Percentiles rank a stretch among this genome's conserved stretches.
These are phyloP conservation scores for Penicillium crystallinum DNA, from an alignment of 495 filamentous ascomycete genomes.

Conservation along the genomic window DNA sequence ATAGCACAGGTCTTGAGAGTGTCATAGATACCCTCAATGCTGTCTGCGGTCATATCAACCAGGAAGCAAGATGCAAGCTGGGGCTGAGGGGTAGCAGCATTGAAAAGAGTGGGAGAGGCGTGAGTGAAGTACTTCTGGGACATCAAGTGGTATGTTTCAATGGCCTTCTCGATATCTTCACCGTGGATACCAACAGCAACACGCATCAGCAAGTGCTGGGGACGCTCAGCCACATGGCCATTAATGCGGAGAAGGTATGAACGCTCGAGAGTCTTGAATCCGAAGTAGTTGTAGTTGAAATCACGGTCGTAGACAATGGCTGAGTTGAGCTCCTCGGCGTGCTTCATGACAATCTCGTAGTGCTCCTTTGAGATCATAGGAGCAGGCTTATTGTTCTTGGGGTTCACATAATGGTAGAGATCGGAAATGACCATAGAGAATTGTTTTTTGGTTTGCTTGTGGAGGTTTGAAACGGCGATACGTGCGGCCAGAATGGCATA, in stretches of 20 bases:
- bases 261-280: slow-evolving; percentile 97
- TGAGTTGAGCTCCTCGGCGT: slow-evolving; percentile 94
- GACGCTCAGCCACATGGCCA: slow-evolving; percentile 90
- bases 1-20: slow-evolving; percentile 98
- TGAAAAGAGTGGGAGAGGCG: slow-evolving; percentile 96
- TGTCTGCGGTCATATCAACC: slow-evolving; percentile 97
- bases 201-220: slow-evolving; percentile 99
- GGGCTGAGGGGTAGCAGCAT: slow-evolving; percentile 87
- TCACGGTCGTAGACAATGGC: slow-evolving; percentile 98
- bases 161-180: slow-evolving; percentile 84
- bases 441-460: slow-evolving; percentile 99
- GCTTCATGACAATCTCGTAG: slow-evolving; percentile 88
- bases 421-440: slow-evolving; percentile 91
- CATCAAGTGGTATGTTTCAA: slow-evolving; percentile 98
- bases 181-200: slow-evolving; percentile 96
- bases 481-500: slow-evolving; percentile 98
- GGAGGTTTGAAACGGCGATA: slow-evolving; percentile 97
- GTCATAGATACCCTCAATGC: slow-evolving; percentile 98
- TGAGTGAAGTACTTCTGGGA: slow-evolving; percentile 97
- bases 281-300: slow-evolving; percentile 99
- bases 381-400: slow-evolving; percentile 75
- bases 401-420: slow-evolving; percentile 94
- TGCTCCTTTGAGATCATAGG: slow-evolving; percentile 91
- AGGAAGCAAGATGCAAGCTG: slow-evolving; percentile 97
- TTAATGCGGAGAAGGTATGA: slow-evolving; percentile 92